Evolutionary conservation across 192 early-diverging fungal species (phyloP), one percentile per base, ranked within the genome.

Genomic region (Jimgerdemannia flammicorona): DNA sequence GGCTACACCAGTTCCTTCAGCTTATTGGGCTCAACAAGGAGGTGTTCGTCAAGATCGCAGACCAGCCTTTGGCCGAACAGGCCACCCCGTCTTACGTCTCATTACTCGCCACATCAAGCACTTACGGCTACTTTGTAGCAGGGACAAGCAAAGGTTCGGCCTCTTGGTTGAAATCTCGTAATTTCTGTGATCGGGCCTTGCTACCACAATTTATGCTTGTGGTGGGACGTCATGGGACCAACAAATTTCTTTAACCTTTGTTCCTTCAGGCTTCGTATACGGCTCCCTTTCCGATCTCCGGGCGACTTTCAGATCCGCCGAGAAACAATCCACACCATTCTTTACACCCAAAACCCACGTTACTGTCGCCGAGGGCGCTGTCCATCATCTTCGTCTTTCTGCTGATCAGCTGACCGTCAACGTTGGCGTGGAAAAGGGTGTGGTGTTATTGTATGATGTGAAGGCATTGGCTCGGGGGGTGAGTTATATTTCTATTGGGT

Each of bases 71-170:
- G 59, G 43, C 79, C 39, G 67, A 42, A 3, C n/a, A 66, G 7
- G 74, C 83, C 1, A 87, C 86, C 9, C 84, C 87, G 4, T 73
- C 83, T 17, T 78, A 83, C 66, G 83, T 84, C 3, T 85, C 82
- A 40, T 76, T 93, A 17, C 82, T 94, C 65, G 88, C 77, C 0
- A 81, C 88, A 7, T 92, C 91, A 41, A 91, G 85, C 72, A 86
- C 65, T n/a, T 87, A 85, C 74, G 91, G 91, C 1, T 94, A 88
- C 69, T 88, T 92, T 69, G 86, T 91, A 14, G 93, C 90, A 11
- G 93, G 88, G 4, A 82, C 86, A 14, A 82, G 76, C 40, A 72
- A 81, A 71, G 91, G 91, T 89, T 59, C 49, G 14, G 14, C 14
- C 49, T 59, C 49, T 59, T 59, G 49, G 49, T 59, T 59, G 6